Evolutionary conservation across 78 protist genomes (phyloP).

Genomic region (Diacronema lutheri): DNA sequence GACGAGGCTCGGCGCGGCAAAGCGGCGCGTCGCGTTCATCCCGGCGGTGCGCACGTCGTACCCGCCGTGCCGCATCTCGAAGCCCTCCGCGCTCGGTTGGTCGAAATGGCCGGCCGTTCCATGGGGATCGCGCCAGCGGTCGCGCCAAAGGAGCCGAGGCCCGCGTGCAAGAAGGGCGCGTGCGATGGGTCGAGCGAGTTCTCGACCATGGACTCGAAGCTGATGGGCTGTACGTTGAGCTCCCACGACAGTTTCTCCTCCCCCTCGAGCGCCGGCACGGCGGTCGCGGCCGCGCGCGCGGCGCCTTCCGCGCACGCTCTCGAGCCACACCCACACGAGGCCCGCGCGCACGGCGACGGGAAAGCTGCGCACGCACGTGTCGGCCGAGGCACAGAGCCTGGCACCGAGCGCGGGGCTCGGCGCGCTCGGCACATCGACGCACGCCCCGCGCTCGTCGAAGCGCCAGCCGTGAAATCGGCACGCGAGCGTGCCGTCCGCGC

Average conservation of each 20-base stretch:
- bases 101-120: neutral
- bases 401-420: neutral
- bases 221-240: neutral
- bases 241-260: neutral
- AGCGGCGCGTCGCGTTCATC: neutral
- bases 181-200: neutral
- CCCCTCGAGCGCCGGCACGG: neutral
- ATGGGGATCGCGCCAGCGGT: neutral
- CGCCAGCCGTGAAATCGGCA: slow-evolving; percentile 23
- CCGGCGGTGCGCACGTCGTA: neutral
- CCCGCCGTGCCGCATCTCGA: neutral
- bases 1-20: neutral
- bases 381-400: neutral
- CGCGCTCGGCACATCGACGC: neutral
- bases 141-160: neutral
- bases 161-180: neutral
- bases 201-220: neutral
- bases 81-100: neutral
- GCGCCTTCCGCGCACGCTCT: neutral
- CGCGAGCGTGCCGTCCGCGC: slow-evolving; percentile 2
- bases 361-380: neutral
- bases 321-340: slow-evolving; percentile 30
- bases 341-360: neutral
- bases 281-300: neutral
- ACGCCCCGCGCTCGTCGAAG: neutral